These are phyloP conservation scores for Ogataea henricii DNA, from an alignment of 805 yeast genomes.

Conservation along the genomic window DNA sequence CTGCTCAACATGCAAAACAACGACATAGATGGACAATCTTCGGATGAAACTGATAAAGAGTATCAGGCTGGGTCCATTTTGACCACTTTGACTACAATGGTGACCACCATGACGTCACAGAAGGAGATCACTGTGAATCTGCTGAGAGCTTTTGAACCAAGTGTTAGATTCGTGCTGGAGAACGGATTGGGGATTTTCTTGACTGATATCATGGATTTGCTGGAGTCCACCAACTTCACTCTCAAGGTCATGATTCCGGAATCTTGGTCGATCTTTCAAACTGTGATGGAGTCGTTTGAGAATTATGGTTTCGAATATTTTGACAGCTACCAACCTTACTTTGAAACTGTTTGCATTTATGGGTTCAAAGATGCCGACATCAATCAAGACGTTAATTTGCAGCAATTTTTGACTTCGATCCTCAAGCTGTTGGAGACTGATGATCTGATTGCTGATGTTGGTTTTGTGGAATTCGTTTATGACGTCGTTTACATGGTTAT, in stretches of 20 bases:
- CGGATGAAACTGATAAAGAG: conserved; percentile 60
- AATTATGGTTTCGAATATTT: conserved; percentile 54
- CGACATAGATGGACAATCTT: conserved; percentile 36
- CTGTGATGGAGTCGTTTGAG: conserved; percentile 48
- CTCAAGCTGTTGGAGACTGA: conserved; percentile 22
- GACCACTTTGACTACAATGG: conserved; percentile 78
- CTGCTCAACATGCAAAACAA: conserved; percentile 44
- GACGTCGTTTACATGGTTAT: conserved; percentile 16
- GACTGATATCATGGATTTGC: conserved; percentile 73
- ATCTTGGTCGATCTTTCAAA: conserved; percentile 47
- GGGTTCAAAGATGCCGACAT: conserved; percentile 39
- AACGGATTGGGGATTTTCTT: conserved; percentile 72
- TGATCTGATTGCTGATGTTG: conserved; percentile 23
- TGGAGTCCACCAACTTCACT: conserved; percentile 66
- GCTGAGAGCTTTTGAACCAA: conserved; percentile 69
- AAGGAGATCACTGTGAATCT: conserved; percentile 61
- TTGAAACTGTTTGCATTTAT: conserved; percentile 47
- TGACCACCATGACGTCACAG: conserved; percentile 79
- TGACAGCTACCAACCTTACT: conserved; percentile 49
- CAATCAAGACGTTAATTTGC: conserved; percentile 22
- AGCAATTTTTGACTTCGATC: conserved; percentile 25
- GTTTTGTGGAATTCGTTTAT: conserved; percentile 26
- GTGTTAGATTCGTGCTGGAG: conserved; percentile 64
- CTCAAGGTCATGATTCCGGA: conserved; percentile 46
- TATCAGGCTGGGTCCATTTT: conserved; percentile 82